Conservation (phyloP, 2,329 filamentous ascomycete species). For the Pseudocercospora vitis region DNA sequence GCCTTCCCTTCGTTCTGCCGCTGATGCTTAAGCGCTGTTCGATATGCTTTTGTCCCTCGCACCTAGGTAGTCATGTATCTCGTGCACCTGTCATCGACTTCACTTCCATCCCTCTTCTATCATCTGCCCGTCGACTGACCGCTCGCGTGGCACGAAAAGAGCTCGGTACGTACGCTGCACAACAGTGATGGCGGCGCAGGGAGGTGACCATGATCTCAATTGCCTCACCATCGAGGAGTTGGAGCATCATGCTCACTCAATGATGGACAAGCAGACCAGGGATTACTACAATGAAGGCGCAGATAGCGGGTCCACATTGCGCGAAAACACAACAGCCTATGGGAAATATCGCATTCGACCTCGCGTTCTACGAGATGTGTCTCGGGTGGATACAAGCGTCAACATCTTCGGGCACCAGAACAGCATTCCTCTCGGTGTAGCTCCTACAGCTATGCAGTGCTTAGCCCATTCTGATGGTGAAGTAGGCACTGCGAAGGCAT, state of each 20-base stretch:
- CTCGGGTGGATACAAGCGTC: slow-evolving; percentile 43
- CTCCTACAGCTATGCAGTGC: slow-evolving; percentile 55
- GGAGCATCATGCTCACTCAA: slow-evolving; percentile 39
- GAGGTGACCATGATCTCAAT: slow-evolving; percentile 38
- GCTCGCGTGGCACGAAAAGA: no score
- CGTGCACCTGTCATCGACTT: slow-evolving; percentile 1
- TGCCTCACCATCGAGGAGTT: slow-evolving; percentile 48
- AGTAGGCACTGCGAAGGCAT: slow-evolving; percentile 51
- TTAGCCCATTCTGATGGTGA: slow-evolving; percentile 57
- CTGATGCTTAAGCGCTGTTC: not conserved
- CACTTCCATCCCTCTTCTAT: not conserved
- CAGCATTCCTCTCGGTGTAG: slow-evolving; percentile 55
- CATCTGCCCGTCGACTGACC: no score
- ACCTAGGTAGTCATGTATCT: not conserved
- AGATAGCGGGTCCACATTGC: slow-evolving; percentile 39
- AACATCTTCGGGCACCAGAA: slow-evolving; percentile 49
- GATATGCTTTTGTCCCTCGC: not conserved
- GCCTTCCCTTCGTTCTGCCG: not conserved
- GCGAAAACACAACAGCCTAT: slow-evolving; percentile 56
- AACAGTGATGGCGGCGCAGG: slow-evolving; percentile 14
- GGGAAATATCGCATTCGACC: slow-evolving; percentile 46
- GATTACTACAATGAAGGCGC: slow-evolving; percentile 45
- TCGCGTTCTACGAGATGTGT: slow-evolving; percentile 45
- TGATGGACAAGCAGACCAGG: slow-evolving; percentile 43
- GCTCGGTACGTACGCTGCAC: not conserved